Conservation (phyloP, 2,329 filamentous ascomycete species). For the Seiridium unicorne region DNA sequence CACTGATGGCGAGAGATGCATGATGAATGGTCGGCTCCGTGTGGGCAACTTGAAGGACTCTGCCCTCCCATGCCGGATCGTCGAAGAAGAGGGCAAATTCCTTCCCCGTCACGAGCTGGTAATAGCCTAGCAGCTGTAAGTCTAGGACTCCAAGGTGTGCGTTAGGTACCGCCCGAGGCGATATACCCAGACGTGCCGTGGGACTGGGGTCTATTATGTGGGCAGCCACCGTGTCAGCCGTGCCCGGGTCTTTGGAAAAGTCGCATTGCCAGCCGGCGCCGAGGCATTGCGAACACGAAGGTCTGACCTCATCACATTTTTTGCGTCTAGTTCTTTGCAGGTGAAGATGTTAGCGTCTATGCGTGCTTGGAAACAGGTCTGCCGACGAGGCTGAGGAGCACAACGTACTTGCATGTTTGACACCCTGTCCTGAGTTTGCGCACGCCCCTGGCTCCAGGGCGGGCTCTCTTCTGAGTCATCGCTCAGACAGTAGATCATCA, state of each 20-base stretch:
- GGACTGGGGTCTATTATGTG: not conserved
- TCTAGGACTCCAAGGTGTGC: not conserved
- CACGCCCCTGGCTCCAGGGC: not conserved
- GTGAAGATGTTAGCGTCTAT: not conserved
- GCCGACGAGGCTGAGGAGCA: not conserved
- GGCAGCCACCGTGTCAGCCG: not conserved
- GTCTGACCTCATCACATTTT: not conserved
- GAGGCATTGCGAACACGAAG: not conserved
- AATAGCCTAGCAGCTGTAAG: not conserved
- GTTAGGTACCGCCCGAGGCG: not conserved
- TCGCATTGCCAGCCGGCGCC: not conserved
- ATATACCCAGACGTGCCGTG: too few relatives aligned
- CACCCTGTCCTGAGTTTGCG: not conserved
- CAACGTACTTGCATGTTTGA: constrained; percentile 1
- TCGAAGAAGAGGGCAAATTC: not conserved
- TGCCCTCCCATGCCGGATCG: not conserved
- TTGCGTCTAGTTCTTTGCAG: not conserved
- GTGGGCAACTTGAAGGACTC: not conserved
- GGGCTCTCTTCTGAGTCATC: not conserved
- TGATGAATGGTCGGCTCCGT: not conserved
- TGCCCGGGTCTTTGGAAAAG: not conserved
- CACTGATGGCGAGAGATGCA: not conserved
- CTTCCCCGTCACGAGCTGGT: not conserved
- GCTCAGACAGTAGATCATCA: not conserved
- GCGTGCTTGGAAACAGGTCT: not conserved